Conservation (phyloP, 352 stramenopile genomes). For the Pythium scleroteichum region DNA sequence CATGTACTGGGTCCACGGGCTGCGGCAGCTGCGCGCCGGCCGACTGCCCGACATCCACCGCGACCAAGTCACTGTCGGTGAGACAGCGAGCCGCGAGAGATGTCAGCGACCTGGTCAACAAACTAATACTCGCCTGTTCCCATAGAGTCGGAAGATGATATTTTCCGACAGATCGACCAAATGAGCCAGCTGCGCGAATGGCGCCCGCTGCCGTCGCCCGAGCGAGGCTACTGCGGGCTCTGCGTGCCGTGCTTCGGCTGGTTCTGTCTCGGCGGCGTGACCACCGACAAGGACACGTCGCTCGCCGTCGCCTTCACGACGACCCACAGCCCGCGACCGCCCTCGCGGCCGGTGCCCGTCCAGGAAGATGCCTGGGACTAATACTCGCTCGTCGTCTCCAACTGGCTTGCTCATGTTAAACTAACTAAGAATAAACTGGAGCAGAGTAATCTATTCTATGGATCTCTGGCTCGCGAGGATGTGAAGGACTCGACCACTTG, state of each 20-base stretch:
- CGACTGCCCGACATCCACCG: conserved; percentile 42
- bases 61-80: conserved; percentile 53
- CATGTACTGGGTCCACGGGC: conserved; percentile 69
- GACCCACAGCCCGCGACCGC: not conserved
- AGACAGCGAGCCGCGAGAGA: too few relatives aligned
- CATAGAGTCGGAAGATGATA: conserved; percentile 72
- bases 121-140: not conserved
- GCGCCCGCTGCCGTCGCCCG: conserved; percentile 35
- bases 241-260: conserved; percentile 8
- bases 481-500: too few relatives aligned
- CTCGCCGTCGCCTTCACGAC: conserved; percentile 4
- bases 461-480: too few relatives aligned
- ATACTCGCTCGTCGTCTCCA: too few relatives aligned
- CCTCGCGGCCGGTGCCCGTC: not conserved
- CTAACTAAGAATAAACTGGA: too few relatives aligned
- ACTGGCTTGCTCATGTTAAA: too few relatives aligned
- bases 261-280: conserved; percentile 1
- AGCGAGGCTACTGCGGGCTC: conserved; percentile 4
- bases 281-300: not conserved
- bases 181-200: conserved; percentile 58
- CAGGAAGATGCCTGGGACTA: not conserved
- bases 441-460: too few relatives aligned
- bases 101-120: too few relatives aligned
- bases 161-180: conserved; percentile 75
- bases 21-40: conserved; percentile 51